These are phyloP conservation scores for Cyberlindnera misumaiensis DNA, from an alignment of 805 yeast genomes.

Conservation along the genomic window DNA sequence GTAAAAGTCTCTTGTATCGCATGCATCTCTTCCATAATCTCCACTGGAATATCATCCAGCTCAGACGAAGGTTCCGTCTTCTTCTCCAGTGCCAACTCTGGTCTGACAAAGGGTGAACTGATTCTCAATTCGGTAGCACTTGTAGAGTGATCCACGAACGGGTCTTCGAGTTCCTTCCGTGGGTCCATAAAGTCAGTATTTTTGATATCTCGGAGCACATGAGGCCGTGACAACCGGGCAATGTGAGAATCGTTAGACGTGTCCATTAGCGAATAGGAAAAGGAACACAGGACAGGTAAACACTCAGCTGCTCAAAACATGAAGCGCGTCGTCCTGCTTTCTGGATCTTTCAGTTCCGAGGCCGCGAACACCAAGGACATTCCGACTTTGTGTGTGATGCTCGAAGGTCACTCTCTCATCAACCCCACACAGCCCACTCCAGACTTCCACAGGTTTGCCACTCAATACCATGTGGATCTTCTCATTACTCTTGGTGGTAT, in stretches of 20 bases:
- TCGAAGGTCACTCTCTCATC: too few species aligned
- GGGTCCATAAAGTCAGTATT: neutral
- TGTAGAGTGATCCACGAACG: conserved; percentile 16
- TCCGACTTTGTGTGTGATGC: too few species aligned
- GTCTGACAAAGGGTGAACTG: conserved; percentile 16
- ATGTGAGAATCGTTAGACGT: too few species aligned
- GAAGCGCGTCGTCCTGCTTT: too few species aligned
- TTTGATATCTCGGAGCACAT: conserved; percentile 4
- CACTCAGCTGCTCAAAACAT: too few species aligned
- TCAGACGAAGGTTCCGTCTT: conserved; percentile 21
- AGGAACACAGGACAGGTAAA: too few species aligned
- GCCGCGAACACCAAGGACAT: too few species aligned
- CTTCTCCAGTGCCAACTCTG: neutral
- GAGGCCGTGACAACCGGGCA: neutral
- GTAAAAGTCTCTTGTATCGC: conserved; percentile 49
- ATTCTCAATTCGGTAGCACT: conserved; percentile 10
- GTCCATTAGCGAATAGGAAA: too few species aligned
- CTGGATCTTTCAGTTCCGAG: too few species aligned
- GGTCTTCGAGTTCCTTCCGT: conserved; percentile 8
- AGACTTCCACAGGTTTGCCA: too few species aligned
- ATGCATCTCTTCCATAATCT: conserved; percentile 51
- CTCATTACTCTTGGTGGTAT: conserved; percentile 1
- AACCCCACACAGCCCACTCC: too few species aligned
- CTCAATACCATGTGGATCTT: neutral
- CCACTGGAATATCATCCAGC: conserved; percentile 41